Percentiles rank a stretch among this genome's conserved stretches.
These are phyloP conservation scores for Sporothrix mexicana DNA, from an alignment of 2,329 filamentous ascomycete species.

Conservation along the genomic window DNA sequence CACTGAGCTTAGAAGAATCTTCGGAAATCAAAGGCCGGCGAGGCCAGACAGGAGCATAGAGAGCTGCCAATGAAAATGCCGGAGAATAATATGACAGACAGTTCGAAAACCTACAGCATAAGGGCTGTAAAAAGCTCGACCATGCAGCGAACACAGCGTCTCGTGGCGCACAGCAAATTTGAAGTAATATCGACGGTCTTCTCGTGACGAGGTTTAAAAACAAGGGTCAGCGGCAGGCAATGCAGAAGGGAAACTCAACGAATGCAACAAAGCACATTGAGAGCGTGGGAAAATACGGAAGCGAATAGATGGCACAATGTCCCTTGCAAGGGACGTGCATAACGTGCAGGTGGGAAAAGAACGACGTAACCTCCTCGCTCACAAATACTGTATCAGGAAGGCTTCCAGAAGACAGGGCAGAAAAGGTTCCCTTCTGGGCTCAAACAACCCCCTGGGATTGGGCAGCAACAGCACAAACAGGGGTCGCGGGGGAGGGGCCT, in stretches of 20 bases:
- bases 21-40: neutral
- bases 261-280: neutral
- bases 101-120: neutral
- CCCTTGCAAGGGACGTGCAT: slow-evolving; percentile 16
- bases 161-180: neutral
- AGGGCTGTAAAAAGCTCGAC: neutral
- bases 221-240: slow-evolving; percentile 5
- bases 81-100: neutral
- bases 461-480: neutral
- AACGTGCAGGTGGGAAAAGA: neutral
- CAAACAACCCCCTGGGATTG: slow-evolving; percentile 22
- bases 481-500: neutral
- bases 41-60: neutral
- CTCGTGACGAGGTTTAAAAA: neutral
- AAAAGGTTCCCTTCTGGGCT: neutral
- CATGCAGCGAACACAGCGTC: neutral
- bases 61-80: neutral
- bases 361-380: neutral
- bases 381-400: slow-evolving; percentile 25
- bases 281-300: neutral
- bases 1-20: neutral
- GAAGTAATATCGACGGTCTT: slow-evolving; percentile 1
- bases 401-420: slow-evolving; percentile 24
- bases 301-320: slow-evolving; percentile 16
- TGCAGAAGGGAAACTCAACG: neutral